phyloP scores from a whole-genome alignment of 352 stramenopile genomes.

The Thalassiosira mediterranea region DNA sequence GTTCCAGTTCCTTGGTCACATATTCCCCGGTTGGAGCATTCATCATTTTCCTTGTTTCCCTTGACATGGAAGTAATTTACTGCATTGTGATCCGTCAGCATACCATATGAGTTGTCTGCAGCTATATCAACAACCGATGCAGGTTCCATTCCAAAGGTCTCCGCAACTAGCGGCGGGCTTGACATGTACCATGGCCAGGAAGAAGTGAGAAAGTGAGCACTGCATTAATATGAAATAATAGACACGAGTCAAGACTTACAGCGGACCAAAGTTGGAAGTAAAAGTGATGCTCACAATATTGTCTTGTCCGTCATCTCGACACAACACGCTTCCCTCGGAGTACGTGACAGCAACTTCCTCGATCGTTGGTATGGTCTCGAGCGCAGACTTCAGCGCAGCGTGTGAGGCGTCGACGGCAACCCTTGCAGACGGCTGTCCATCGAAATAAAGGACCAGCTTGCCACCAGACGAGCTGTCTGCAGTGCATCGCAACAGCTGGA shows the following conservation, averaged over 20 bases:
- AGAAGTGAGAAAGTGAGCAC: no score
- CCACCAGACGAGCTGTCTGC: conserved; percentile 21
- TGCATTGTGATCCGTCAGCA: conserved; percentile 44
- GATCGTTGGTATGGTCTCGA: conserved; percentile 38
- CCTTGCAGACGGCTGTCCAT: conserved; percentile 32
- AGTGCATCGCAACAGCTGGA: conserved; percentile 54
- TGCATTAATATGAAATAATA: no score
- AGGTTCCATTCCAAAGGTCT: conserved; percentile 42
- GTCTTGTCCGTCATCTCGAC: conserved; percentile 28
- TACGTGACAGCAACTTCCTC: conserved; percentile 37
- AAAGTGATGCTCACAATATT: conserved; percentile 59
- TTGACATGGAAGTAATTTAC: conserved; percentile 33
- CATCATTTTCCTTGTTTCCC: conserved; percentile 64
- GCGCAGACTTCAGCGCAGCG: conserved; percentile 26
- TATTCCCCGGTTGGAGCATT: conserved; percentile 68
- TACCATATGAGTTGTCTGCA: conserved; percentile 31
- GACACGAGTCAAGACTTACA: no score
- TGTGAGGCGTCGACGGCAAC: conserved; percentile 28
- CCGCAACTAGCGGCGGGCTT: conserved; percentile 40
- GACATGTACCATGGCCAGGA: no score
- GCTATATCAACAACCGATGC: conserved; percentile 39
- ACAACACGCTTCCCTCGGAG: conserved; percentile 36
- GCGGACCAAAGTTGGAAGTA: conserved; percentile 47
- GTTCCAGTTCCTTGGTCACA: conserved; percentile 68
- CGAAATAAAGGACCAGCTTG: conserved; percentile 42